These are phyloP conservation scores for Syzygium oleosum DNA, from an alignment of 345 rosid species.

Conservation along the genomic window DNA sequence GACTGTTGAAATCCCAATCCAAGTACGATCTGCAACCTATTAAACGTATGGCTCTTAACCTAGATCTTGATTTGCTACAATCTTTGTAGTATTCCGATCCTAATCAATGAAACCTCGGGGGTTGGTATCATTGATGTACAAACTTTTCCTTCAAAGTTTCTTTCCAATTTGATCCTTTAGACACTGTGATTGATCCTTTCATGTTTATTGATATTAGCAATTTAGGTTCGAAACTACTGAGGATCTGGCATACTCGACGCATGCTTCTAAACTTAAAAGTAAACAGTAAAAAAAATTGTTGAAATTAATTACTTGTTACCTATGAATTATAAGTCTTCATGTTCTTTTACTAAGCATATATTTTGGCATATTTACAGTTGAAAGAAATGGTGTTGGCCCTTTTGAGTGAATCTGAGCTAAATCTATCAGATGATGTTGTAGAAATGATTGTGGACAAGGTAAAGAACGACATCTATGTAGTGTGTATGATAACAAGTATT, in stretches of 20 bases:
- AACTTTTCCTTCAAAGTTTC: not conserved
- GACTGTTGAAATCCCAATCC: not conserved
- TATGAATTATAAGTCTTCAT: not conserved
- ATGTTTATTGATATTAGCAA: not conserved
- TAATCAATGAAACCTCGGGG: not conserved
- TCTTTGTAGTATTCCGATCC: not conserved
- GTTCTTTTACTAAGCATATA: not conserved
- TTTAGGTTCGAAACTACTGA: not conserved
- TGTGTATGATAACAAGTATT: not conserved
- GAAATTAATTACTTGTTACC: not conserved
- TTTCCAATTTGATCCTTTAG: not conserved
- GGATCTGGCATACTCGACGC: not conserved
- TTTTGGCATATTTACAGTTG: conserved; percentile 1
- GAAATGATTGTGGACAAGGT: conserved; percentile 21
- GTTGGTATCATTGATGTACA: not conserved
- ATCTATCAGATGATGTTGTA: conserved; percentile 25
- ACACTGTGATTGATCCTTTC: not conserved
- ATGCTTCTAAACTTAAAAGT: not conserved
- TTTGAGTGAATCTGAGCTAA: conserved; percentile 36
- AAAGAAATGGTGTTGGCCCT: conserved; percentile 35
- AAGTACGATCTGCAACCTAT: not conserved
- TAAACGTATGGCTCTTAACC: not conserved
- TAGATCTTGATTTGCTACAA: not conserved
- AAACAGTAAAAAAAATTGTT: not conserved
- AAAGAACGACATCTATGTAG: not conserved